Conservation (phyloP, 169 alveolate species). For the Plasmodium coatneyi region DNA sequence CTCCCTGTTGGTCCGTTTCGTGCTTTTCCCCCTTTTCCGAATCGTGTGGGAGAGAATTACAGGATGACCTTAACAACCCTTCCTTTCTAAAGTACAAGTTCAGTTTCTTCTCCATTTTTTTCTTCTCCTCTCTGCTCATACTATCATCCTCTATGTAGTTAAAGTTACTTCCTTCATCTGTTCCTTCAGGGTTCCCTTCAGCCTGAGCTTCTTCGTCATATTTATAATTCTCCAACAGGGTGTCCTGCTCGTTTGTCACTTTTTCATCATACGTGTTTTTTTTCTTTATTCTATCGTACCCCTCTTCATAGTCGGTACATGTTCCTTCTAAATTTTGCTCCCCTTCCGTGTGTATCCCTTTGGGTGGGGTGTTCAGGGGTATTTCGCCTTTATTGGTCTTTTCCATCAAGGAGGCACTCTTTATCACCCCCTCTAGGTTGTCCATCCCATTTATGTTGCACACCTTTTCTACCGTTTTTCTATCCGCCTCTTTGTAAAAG, state of each 20-base stretch:
- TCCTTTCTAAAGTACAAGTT: conserved; percentile 48
- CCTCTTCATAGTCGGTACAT: not conserved
- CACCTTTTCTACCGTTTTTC: not conserved
- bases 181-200: not conserved
- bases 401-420: not conserved
- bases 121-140: conserved; percentile 5
- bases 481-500: not conserved
- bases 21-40: not conserved
- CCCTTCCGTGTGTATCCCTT: not conserved
- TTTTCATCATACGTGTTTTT: not conserved
- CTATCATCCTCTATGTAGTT: conserved; percentile 24
- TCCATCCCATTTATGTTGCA: not conserved
- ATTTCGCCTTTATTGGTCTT: not conserved
- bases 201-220: not conserved
- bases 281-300: not conserved
- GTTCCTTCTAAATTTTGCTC: not conserved
- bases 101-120: conserved; percentile 33
- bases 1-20: not conserved
- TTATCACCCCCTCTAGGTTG: not conserved
- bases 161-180: not conserved
- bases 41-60: not conserved
- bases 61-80: conserved; percentile 25
- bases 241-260: not conserved
- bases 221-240: not conserved
- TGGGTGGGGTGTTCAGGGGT: not conserved